A percentile compares a stretch with the other conserved stretches of the same genome.
Conservation (phyloP, 2,329 filamentous ascomycete genomes). For the Phoma sp. region DNA sequence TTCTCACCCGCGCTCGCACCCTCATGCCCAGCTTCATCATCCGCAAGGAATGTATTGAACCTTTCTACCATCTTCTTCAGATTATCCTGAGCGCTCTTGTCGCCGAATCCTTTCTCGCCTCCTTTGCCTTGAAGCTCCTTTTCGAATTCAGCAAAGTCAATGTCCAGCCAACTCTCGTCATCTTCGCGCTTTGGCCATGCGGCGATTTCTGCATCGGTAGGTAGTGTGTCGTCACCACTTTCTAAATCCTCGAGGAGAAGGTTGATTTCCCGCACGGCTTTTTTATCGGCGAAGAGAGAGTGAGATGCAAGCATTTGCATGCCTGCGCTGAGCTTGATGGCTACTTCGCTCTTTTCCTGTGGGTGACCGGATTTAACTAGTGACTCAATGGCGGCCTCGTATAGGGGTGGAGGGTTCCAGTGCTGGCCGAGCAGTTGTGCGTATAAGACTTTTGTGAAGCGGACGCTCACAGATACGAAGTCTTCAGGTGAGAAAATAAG, state of each 20-base stretch:
- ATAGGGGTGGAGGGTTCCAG: conserved; percentile 71
- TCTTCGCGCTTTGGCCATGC: conserved; percentile 77
- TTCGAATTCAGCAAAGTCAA: conserved; percentile 89
- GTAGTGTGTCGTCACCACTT: conserved; percentile 74
- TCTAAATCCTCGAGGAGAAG: conserved; percentile 78
- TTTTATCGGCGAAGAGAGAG: conserved; percentile 71
- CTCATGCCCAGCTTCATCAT: conserved; percentile 80
- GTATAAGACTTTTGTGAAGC: conserved; percentile 87
- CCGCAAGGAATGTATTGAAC: conserved; percentile 92
- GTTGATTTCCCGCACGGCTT: conserved; percentile 75
- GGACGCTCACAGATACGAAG: conserved; percentile 78
- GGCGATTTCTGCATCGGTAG: conserved; percentile 75
- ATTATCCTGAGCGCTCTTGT: conserved; percentile 73
- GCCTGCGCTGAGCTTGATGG: conserved; percentile 89
- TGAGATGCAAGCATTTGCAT: conserved; percentile 85
- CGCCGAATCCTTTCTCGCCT: conserved; percentile 60
- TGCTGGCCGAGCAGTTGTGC: conserved; percentile 89
- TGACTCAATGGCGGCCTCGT: conserved; percentile 53
- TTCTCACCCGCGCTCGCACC: conserved; percentile 69
- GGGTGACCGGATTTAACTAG: conserved; percentile 42
- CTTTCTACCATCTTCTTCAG: conserved; percentile 89
- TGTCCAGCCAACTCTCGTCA: conserved; percentile 89
- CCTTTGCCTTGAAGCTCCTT: conserved; percentile 69
- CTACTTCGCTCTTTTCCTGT: conserved; percentile 65
- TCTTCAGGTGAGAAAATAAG: conserved; percentile 78